Base-by-base conservation (phyloP, 2,329 filamentous ascomycete species). In the Xylariaceae sp. region DNA sequence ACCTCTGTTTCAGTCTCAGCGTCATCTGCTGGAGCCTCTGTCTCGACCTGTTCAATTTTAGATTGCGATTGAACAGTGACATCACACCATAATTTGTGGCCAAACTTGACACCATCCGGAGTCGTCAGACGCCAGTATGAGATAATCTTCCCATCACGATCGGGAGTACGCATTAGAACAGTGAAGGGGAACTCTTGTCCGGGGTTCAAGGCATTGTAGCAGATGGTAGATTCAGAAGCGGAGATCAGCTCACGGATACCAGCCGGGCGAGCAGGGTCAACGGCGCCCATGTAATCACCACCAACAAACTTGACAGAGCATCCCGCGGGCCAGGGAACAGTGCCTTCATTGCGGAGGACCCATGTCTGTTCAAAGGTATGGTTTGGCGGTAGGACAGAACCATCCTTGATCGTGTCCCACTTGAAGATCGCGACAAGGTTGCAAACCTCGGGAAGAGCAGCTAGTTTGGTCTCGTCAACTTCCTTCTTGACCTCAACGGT, bases 71-170 rank as follows among this genome's bases (percentile, higher is more conserved):
- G 74, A 61, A 96, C 89, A 47, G 83, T 81, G 59, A 99, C 83
- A 61, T 97, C 91, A 68, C 92, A 96, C 92, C 92, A 99, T 45
- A 99, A 78, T 66, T 91, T 88, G 74, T 96, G 89, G 37, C 94
- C 94, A 61, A 97, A 96, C 60, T 89, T 87, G 60, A 80, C 76
- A 21, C 92, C 92, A 53, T 89, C 85, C 7, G 84, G 79, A 55
- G 89, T 85, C 63, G 92, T 95, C 61, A 99, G 76, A 58, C 92
- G 91, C 94, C 94, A 99, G 80, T 96, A 96, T 1, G 94, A 97
- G 66, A 96, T 94, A 55, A 86, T 80, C 70, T 87, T 88, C 51
- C 92, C 92, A 51, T 83, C 74, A 46, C 88, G 87, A 49, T 77
- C 72, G 15, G 92, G 91, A 16, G 90, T 89, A 70, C 90, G 89